These are phyloP conservation scores for Evernia prunastri DNA, from an alignment of 495 filamentous ascomycete genomes.

Conservation along the genomic window DNA sequence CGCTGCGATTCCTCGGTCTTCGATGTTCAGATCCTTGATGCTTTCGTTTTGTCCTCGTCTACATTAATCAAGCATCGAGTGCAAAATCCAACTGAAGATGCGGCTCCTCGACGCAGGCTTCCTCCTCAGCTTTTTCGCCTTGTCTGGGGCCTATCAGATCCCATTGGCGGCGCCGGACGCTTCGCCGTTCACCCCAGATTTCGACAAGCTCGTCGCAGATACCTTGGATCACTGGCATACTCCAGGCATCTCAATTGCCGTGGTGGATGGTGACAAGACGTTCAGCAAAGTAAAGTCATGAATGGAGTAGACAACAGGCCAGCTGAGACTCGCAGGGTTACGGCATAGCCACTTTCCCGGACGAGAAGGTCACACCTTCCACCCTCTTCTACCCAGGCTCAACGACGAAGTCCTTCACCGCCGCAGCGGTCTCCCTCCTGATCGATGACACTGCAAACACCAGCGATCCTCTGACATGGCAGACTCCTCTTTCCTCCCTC, in stretches of 20 bases:
- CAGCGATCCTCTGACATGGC: conserved; percentile 38
- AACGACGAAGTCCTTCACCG: conserved; percentile 54
- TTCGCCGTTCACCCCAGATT: conserved; percentile 32
- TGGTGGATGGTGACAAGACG: conserved; percentile 40
- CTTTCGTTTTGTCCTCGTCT: not conserved
- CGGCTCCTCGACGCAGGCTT: not conserved
- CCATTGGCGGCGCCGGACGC: not conserved
- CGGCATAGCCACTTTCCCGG: conserved; percentile 38
- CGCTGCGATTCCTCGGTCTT: too few relatives aligned
- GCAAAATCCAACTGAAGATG: not conserved
- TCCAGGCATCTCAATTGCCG: conserved; percentile 45
- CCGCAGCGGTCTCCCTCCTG: conserved; percentile 41
- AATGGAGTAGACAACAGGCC: not conserved
- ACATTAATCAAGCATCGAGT: too few relatives aligned
- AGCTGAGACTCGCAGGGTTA: conserved; percentile 40
- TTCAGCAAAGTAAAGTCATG: conserved; percentile 38
- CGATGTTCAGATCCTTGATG: not conserved
- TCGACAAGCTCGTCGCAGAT: conserved; percentile 34
- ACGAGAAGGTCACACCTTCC: conserved; percentile 40
- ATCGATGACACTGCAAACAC: conserved; percentile 37
- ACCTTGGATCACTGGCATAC: conserved; percentile 43
- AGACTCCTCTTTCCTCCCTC: conserved; percentile 43
- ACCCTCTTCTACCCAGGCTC: conserved; percentile 40
- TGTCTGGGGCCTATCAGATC: not conserved
- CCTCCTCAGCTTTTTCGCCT: not conserved